Evolutionary conservation across 2,329 filamentous ascomycete genomes (phyloP).

Genomic region (Xylariaceae sp.): DNA sequence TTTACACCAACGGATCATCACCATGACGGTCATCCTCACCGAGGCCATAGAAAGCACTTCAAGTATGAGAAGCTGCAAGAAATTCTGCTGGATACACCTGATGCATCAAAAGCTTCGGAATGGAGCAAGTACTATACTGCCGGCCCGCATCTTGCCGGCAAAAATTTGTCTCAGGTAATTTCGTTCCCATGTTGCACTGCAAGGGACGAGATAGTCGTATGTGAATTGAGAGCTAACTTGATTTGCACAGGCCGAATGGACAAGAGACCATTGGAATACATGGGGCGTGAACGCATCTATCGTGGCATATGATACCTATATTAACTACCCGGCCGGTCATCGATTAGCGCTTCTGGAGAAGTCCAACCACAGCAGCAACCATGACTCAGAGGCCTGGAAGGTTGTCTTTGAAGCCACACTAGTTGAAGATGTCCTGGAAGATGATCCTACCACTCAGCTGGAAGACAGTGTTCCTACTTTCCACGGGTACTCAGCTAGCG

Average conservation of each 20-base stretch:
- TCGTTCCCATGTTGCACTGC: not conserved
- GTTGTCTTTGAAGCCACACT: constrained; percentile 76
- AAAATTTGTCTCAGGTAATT: constrained; percentile 66
- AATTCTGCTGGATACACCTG: constrained; percentile 57
- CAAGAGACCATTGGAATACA: constrained; percentile 66
- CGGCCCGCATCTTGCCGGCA: constrained; percentile 71
- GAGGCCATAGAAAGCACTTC: constrained; percentile 32
- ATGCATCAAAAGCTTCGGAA: constrained; percentile 54
- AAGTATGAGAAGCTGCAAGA: constrained; percentile 49
- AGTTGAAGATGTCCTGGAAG: constrained; percentile 77
- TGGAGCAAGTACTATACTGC: constrained; percentile 78
- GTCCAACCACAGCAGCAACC: constrained; percentile 32
- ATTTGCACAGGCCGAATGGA: constrained; percentile 61
- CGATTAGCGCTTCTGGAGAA: constrained; percentile 62
- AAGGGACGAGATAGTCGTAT: not conserved
- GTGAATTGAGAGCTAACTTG: too few species aligned
- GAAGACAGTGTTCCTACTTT: constrained; percentile 78
- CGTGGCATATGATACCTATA: constrained; percentile 68
- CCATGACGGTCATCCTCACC: constrained; percentile 22
- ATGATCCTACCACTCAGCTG: constrained; percentile 74
- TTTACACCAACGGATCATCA: constrained; percentile 22
- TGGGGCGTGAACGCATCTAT: constrained; percentile 65
- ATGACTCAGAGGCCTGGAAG: constrained; percentile 43
- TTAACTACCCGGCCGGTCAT: constrained; percentile 73
- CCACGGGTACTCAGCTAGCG: constrained; percentile 89